Base-by-base conservation (phyloP, 2,329 filamentous ascomycete species). In the Scopulariopsis brevicaulis region DNA sequence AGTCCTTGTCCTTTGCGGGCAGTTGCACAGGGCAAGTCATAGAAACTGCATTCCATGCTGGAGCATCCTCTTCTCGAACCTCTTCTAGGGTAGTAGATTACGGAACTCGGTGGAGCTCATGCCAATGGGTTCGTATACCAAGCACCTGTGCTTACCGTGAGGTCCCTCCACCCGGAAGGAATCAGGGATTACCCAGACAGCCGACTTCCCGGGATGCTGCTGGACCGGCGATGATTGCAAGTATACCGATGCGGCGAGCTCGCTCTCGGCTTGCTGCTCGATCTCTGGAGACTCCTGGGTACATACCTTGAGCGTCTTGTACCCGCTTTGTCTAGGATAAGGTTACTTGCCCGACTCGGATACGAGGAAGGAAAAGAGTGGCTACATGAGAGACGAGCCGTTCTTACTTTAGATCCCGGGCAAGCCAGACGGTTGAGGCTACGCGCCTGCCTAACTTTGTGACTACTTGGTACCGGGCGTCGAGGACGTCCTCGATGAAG, bases 341-440 rank as follows among this genome's bases (percentile, higher is more conserved):
- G 6, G 43, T 48, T 48, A 48, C 15, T 48, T 18, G 5, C 6
- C 18, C 7, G 43, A 18, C 7, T 8, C 43, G 5, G n/a, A 18
- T 22, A 48, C 6, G 15, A 6, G n/a, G 28, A 15, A 54, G 53
- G 34, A 35, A n/a, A n/a, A 22, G 32, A 32, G 14, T 25, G 51
- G 4, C 22, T 8, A 28, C n/a, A 15, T 32, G 24, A 24, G 22
- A 18, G 51, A n/a, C 18, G 51, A 22, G 32, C 6, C 24, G 53
- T 20, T 5, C 25, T 28, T 7, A 20, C 53, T 28, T 14, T 14
- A 37, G 28, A 35, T 34, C 11, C 6, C 43, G 43, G 60, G 70
- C 70, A 35, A 74, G 65, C 71, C 71, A 74, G 24, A 73, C 71
- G 5, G 72, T 74, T 40, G 70, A 74, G 28, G 63, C 66, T 22